Base-by-base conservation (phyloP, 352 stramenopile species). In the Phytophthora meadii region DNA sequence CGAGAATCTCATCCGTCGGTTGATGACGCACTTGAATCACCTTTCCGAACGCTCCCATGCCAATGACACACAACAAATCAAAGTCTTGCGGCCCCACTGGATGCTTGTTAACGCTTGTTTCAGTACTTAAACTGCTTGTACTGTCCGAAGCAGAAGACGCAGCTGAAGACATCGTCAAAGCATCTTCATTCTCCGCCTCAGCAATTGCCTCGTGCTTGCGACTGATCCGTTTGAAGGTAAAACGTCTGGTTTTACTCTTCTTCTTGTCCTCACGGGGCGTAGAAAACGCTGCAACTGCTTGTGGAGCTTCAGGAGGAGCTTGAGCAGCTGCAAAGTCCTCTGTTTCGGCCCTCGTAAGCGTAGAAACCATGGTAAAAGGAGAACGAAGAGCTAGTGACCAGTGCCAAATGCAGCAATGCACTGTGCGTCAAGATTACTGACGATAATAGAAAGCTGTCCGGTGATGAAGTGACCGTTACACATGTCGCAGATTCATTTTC, bases 21-120 rank as follows among this genome's bases (percentile, higher is more conserved):
- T 70, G 78, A 51, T 95, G 82, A 25, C 86, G 82, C 61, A 94
- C 86, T 90, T 94, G 84, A 53, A 95, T 87, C 10, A 94, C 86
- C 69, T 95, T 95, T 44, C 88, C 88, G 39, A 93, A 95, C 0
- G 85, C 86, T 37, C 88, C 88, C 56, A 90, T 79, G n/a, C 88
- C 88, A 54, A 95, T 91, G 37, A 95, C 84, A 50, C 84, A 90
- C 1, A 95, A 77, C 55, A 95, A 54, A 46, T 94, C 87, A 54
- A 95, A 95, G 56, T 95, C 83, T 32, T 79, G 74, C 17, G 87
- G 87, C 0, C 82, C 84, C n/a, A 93, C 72, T 4, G 65, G 28
- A 5, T 36, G 62, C 37, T 68, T 74, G 2, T 2, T 49, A 3
- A 15, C 22, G n/a, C 51, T 66, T 22, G 30, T 61, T 3, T 55